A percentile compares a stretch with the other conserved stretches of the same genome.
phyloP scores from a whole-genome alignment of 306 rosid species.

The Cucurbita moschata region DNA sequence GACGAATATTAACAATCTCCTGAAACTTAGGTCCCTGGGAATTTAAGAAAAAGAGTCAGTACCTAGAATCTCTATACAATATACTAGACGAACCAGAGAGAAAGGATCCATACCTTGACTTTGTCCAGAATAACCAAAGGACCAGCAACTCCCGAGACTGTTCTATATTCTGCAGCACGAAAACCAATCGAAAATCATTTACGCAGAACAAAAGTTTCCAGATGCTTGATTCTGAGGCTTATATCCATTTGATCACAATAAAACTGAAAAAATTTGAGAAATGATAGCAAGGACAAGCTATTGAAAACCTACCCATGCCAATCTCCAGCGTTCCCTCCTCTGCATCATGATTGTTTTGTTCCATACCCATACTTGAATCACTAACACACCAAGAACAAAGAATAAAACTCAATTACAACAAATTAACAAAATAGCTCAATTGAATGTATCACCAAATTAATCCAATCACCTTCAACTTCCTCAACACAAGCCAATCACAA shows the following conservation, averaged over 20 bases:
- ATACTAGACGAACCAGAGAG: slow-evolving; percentile 2
- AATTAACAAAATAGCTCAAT: not conserved
- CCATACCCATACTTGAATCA: slow-evolving; percentile 52
- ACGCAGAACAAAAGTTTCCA: not conserved
- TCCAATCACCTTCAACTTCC: not conserved
- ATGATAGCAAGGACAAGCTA: not conserved
- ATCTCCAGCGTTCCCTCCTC: slow-evolving; percentile 84
- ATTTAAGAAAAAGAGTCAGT: slow-evolving; percentile 9
- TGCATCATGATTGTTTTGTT: slow-evolving; percentile 29
- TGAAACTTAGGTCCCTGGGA: slow-evolving; percentile 95
- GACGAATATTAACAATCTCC: slow-evolving; percentile 95
- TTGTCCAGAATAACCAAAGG: slow-evolving; percentile 96
- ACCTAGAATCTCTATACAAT: not conserved
- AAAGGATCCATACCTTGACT: slow-evolving; percentile 54
- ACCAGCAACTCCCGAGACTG: slow-evolving; percentile 99
- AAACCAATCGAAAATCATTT: slow-evolving; percentile 10
- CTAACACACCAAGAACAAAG: slow-evolving; percentile 1
- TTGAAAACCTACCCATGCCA: slow-evolving; percentile 68
- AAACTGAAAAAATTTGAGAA: not conserved
- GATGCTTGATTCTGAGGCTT: not conserved
- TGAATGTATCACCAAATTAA: not conserved
- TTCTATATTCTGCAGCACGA: slow-evolving; percentile 73
- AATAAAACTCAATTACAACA: not conserved
- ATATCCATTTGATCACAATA: not conserved
- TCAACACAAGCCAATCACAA: not conserved